Evolutionary conservation across 2,329 filamentous ascomycete species (phyloP), one percentile per base, ranked within the genome.

Genomic region (Hypoxylon sp.): DNA sequence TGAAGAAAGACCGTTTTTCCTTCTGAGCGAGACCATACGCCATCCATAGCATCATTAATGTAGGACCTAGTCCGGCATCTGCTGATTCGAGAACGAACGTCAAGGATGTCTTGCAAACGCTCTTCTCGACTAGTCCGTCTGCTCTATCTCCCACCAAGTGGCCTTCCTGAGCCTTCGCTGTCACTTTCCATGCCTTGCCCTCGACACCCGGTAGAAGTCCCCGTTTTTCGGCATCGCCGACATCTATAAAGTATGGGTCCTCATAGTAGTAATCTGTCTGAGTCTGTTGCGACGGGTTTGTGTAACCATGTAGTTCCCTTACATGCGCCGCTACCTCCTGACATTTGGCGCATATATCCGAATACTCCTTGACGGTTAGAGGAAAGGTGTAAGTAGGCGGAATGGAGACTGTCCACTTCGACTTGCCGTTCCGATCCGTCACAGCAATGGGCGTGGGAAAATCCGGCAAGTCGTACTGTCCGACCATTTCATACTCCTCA

Each of bases 371-470:
- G 19, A 87, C 85, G 0, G 84, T 80, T 2, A 96, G 79, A 1
- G 93, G 93, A 67, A 95, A 95, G 3, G 84, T 82, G 50, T 85
- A 83, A 63, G 85, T 85, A 5, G 85, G 83, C 0, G 93, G 93
- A 39, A 97, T 94, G 1, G 89, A 94, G 10, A 97, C 87, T 0
- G 93, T 96, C 94, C 94, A 97, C 77, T 87, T 91, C 10, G 89
- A 83, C 56, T 85, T 86, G 2, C 91, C 91, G 48, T 84, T 83
- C 26, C 83, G 81, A 79, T 94, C 92, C 13, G 85, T 87, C 50
- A 94, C 84, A 5, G 93, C 85, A 19, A 96, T 85, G 0, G 92
- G 91, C 0, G 91, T 91, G 0, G 93, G 90, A 68, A 92, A 89
- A 29, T 91, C 85, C 0, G 92, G 92, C n/a, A 94, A 79, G 46